Percentiles rank a stretch among this genome's conserved stretches.
phyloP scores from a whole-genome alignment of 331 rosid genomes.

The Prunus yedoensis region DNA sequence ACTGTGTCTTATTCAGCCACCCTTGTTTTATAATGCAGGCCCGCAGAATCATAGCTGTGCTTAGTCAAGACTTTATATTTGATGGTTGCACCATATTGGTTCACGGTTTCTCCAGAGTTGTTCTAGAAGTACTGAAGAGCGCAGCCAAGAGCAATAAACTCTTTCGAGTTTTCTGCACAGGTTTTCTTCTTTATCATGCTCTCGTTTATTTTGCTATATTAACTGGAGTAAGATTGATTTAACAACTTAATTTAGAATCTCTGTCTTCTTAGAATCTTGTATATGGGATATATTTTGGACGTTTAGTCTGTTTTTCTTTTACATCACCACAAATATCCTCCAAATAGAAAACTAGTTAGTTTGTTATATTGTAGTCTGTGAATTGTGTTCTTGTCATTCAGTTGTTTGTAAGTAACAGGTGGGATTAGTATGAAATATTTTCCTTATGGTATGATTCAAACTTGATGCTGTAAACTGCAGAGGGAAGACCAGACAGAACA shows the following conservation, averaged over 20 bases:
- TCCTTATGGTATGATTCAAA: not conserved
- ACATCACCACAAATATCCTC: not conserved
- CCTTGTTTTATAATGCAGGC: slow-evolving; percentile 48
- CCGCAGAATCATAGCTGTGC: slow-evolving; percentile 77
- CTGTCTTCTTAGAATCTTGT: not conserved
- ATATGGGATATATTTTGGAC: not conserved
- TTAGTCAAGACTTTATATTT: slow-evolving; percentile 86
- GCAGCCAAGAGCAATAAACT: slow-evolving; percentile 79
- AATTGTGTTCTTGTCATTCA: not conserved
- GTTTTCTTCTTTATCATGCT: slow-evolving; percentile 34
- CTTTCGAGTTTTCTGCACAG: slow-evolving; percentile 91
- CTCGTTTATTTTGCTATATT: not conserved
- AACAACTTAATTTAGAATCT: not conserved
- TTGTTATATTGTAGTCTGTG: not conserved
- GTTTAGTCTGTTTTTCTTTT: not conserved
- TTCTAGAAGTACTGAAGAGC: slow-evolving; percentile 70
- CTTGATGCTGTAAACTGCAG: slow-evolving; percentile 44
- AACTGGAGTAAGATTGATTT: not conserved
- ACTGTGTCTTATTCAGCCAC: not conserved
- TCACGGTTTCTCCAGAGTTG: slow-evolving; percentile 94
- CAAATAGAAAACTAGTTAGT: not conserved
- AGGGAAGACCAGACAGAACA: slow-evolving; percentile 94
- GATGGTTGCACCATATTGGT: slow-evolving; percentile 93
- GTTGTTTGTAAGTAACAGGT: not conserved
- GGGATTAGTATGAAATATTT: not conserved